These are phyloP conservation scores for Xylariaceae sp. DNA, from an alignment of 2,329 filamentous ascomycete genomes.

Conservation along the genomic window DNA sequence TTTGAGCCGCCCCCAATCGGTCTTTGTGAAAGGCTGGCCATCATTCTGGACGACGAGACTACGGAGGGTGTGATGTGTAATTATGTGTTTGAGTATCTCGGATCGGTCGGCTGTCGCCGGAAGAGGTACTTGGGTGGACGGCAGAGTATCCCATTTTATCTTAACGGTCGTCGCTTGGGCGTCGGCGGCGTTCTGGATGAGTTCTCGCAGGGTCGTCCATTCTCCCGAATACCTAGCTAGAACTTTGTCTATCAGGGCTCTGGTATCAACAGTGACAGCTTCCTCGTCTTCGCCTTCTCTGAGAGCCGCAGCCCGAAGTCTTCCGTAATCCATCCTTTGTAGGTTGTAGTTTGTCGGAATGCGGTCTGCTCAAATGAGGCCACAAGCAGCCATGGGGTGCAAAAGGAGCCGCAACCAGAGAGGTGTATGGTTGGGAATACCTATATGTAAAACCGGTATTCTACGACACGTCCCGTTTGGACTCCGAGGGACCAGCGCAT, in stretches of 20 bases:
- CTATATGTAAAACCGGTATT: not conserved
- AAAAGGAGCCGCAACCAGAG: not conserved
- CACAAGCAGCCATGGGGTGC: constrained; percentile 8
- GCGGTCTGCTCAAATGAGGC: constrained; percentile 6
- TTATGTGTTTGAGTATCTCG: constrained; percentile 73
- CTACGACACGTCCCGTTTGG: not conserved
- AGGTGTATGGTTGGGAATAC: not conserved
- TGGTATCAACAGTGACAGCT: constrained; percentile 94
- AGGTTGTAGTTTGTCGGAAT: not conserved
- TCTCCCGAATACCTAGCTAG: constrained; percentile 94
- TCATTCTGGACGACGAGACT: constrained; percentile 91
- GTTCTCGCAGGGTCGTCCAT: constrained; percentile 83
- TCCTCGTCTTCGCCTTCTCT: constrained; percentile 85
- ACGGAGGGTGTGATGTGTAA: constrained; percentile 80
- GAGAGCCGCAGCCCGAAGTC: constrained; percentile 82
- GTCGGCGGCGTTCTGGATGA: constrained; percentile 98
- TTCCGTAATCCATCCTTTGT: constrained; percentile 62
- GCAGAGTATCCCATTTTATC: constrained; percentile 87
- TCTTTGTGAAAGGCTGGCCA: constrained; percentile 79
- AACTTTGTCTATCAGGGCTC: constrained; percentile 96
- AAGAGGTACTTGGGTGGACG: constrained; percentile 74
- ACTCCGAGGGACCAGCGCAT: not conserved
- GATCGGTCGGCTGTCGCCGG: constrained; percentile 61
- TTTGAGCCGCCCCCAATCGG: constrained; percentile 91
- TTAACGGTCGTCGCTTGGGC: constrained; percentile 85